Evolutionary conservation across 164 flowering plant genomes (phyloP).

Genomic region (Saururus chinensis): DNA sequence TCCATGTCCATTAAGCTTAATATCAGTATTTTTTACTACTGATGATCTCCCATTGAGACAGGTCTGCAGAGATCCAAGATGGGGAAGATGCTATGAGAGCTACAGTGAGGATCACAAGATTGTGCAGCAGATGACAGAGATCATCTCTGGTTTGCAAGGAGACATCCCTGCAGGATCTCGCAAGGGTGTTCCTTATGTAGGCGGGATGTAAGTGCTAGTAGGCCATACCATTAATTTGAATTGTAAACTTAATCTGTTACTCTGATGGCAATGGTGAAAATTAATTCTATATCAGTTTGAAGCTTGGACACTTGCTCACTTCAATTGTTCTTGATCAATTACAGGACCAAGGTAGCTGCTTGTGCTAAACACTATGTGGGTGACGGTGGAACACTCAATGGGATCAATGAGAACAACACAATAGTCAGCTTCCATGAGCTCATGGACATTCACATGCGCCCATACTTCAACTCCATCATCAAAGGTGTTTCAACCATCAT

Average conservation of each 20-base stretch:
- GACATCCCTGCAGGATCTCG: slow-evolving; percentile 1
- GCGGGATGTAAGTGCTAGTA: slow-evolving; percentile 33
- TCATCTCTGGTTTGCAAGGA: slow-evolving; percentile 8
- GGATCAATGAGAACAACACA: slow-evolving; percentile 34
- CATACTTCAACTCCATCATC: slow-evolving; percentile 14
- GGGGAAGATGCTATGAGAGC: slow-evolving; percentile 10
- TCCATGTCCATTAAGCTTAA: no score
- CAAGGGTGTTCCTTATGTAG: slow-evolving; percentile 48
- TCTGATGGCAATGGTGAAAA: no score
- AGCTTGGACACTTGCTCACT: no score
- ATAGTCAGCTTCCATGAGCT: slow-evolving; percentile 12
- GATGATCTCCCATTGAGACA: background rate
- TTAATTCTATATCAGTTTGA: background rate
- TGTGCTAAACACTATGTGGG: slow-evolving; percentile 41
- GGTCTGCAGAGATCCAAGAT: slow-evolving; percentile 11
- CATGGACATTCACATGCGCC: slow-evolving; percentile 25
- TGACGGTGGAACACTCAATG: slow-evolving; percentile 34
- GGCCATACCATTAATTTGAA: background rate
- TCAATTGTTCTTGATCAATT: no score
- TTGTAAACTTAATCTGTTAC: background rate
- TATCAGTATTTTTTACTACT: background rate
- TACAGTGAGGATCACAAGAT: slow-evolving; percentile 7
- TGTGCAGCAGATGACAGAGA: slow-evolving; percentile 8
- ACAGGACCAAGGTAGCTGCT: slow-evolving; percentile 27
- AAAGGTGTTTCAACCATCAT: slow-evolving; percentile 29